Evolutionary conservation across 73 alveolate genomes (phyloP).

Genomic region (Paramecium pentaurelia): DNA sequence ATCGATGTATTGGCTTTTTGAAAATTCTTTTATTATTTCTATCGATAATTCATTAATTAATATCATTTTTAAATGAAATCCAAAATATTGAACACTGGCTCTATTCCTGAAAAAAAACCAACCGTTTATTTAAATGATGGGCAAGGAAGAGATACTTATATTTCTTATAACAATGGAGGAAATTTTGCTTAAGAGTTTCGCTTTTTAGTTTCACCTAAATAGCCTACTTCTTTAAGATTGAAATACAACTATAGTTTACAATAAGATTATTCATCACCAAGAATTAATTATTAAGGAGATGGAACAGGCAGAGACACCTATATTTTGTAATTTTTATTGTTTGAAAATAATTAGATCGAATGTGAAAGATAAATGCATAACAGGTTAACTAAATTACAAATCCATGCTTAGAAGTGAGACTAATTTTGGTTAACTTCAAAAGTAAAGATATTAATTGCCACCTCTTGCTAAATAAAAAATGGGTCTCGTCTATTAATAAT

Average conservation of each 20-base stretch:
- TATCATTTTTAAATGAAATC: neutral
- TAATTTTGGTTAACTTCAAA: neutral
- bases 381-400: neutral
- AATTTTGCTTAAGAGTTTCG: neutral
- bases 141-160: neutral
- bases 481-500: neutral
- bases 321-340: neutral
- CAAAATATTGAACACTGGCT: neutral
- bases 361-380: neutral
- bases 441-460: neutral
- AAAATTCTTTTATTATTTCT: neutral
- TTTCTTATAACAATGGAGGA: conserved; percentile 1
- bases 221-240: neutral
- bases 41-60: neutral
- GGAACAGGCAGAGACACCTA: conserved; percentile 1
- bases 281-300: neutral
- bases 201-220: neutral
- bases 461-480: neutral
- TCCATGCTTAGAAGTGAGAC: neutral
- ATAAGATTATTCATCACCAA: neutral
- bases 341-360: neutral
- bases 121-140: conserved; percentile 6
- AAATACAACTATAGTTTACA: neutral
- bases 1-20: conserved; percentile 24
- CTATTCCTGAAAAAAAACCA: neutral